A percentile compares a stretch with the other conserved stretches of the same genome.
Evolutionary conservation across 805 yeast species (phyloP).

Genomic region (Cyberlindnera lachancei): DNA sequence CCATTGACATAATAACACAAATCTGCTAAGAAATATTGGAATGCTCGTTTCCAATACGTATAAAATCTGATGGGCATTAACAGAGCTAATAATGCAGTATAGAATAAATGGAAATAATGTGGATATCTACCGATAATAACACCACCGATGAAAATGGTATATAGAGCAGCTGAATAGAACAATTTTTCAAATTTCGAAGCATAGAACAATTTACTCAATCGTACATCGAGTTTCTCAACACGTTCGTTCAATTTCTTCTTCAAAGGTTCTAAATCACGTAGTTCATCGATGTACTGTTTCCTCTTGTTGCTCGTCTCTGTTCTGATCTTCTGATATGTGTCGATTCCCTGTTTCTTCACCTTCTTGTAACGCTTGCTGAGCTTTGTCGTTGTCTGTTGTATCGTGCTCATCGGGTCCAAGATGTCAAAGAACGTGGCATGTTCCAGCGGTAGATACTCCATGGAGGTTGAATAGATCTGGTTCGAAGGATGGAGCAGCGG

Average conservation of each 20-base stretch:
- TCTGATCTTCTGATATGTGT: constrained; percentile 14
- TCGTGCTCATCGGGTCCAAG: constrained; percentile 23
- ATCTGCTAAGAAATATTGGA: constrained; percentile 86
- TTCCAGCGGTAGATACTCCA: constrained; percentile 20
- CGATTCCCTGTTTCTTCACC: constrained; percentile 19
- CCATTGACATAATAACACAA: constrained; percentile 86
- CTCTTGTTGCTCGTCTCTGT: constrained; percentile 14
- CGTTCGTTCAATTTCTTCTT: constrained; percentile 20
- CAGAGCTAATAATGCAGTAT: constrained; percentile 50
- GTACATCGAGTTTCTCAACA: constrained; percentile 31
- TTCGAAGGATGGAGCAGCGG: constrained; percentile 17
- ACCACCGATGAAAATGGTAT: constrained; percentile 64
- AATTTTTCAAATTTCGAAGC: constrained; percentile 62
- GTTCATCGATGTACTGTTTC: constrained; percentile 13
- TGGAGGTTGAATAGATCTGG: constrained; percentile 10
- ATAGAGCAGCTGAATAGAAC: constrained; percentile 70
- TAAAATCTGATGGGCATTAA: constrained; percentile 82
- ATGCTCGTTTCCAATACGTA: constrained; percentile 71
- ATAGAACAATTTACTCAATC: constrained; percentile 29
- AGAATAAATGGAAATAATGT: constrained; percentile 64
- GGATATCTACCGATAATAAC: constrained; percentile 74
- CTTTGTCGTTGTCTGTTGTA: constrained; percentile 10
- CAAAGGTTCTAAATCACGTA: constrained; percentile 19
- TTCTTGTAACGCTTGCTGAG: constrained; percentile 20
- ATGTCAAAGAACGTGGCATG: constrained; percentile 22